Evolutionary conservation across 2,329 filamentous ascomycete species (phyloP).

Genomic region (Xylariaceae sp.): DNA sequence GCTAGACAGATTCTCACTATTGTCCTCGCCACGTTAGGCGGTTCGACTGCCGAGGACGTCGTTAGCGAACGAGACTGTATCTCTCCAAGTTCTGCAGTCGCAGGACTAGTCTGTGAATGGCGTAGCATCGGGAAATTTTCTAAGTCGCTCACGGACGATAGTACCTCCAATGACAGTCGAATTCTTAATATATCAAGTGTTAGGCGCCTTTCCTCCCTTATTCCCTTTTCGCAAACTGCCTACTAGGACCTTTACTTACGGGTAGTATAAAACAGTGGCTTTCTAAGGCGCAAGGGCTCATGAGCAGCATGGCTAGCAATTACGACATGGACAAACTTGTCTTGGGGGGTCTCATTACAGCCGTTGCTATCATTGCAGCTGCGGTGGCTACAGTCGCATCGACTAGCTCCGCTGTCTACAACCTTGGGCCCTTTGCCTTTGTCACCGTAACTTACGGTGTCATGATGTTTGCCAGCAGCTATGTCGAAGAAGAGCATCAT

Average conservation of each 20-base stretch:
- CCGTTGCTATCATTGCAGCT: constrained; percentile 31
- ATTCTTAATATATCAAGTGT: constrained; percentile 41
- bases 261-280: constrained; percentile 50
- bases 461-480: constrained; percentile 98
- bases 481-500: constrained; percentile 96
- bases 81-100: constrained; percentile 42
- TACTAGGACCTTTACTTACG: not conserved
- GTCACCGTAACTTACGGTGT: constrained; percentile 61
- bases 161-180: constrained; percentile 28
- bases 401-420: constrained; percentile 24
- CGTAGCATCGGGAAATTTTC: constrained; percentile 32
- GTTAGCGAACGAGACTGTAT: constrained; percentile 24
- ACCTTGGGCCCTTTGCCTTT: constrained; percentile 41
- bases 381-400: constrained; percentile 29
- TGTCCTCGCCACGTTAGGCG: constrained; percentile 64
- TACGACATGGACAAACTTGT: constrained; percentile 67
- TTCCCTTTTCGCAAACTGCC: not conserved
- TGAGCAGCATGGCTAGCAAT: constrained; percentile 89
- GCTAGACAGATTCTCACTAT: constrained; percentile 74
- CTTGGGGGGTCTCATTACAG: constrained; percentile 36
- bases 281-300: constrained; percentile 64
- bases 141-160: constrained; percentile 7
- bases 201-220: constrained; percentile 8
- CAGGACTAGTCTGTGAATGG: constrained; percentile 67
- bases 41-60: constrained; percentile 37